These are phyloP conservation scores for Limonium bicolor DNA, from an alignment of 148 eudicot species.

Conservation along the genomic window DNA sequence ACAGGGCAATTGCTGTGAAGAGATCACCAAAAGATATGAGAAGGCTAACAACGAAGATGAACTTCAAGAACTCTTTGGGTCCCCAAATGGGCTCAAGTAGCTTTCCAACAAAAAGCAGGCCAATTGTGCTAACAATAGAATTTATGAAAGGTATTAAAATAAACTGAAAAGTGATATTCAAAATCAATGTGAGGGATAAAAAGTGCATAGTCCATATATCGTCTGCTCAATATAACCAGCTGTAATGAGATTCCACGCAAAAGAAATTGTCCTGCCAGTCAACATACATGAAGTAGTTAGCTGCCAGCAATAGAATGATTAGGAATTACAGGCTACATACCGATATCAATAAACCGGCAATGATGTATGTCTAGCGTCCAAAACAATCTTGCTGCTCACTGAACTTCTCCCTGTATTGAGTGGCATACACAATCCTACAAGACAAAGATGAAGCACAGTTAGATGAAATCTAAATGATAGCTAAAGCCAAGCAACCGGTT, in stretches of 20 bases:
- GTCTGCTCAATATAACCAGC: conserved; percentile 84
- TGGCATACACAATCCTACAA: too few relatives aligned
- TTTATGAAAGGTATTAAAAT: too few relatives aligned
- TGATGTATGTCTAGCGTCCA: too few relatives aligned
- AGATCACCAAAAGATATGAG: conserved; percentile 67
- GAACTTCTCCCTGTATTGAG: too few relatives aligned
- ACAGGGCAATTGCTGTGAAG: conserved; percentile 68
- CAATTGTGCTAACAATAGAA: conserved; percentile 55
- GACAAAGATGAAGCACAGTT: too few relatives aligned
- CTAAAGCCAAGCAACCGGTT: too few relatives aligned
- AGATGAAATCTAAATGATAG: too few relatives aligned
- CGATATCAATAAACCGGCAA: too few relatives aligned
- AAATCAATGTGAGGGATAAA: neutral
- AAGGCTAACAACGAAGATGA: conserved; percentile 69
- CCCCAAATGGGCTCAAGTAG: conserved; percentile 97
- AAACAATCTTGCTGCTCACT: too few relatives aligned
- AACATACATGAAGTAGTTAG: conserved; percentile 9
- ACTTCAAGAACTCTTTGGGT: conserved; percentile 80
- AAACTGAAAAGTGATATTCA: too few relatives aligned
- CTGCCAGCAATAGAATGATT: too few relatives aligned
- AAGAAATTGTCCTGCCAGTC: conserved; percentile 69
- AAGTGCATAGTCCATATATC: conserved; percentile 49
- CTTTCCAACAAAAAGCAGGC: conserved; percentile 75
- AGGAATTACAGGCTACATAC: too few relatives aligned
- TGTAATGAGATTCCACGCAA: conserved; percentile 90